Evolutionary conservation across 192 early-diverging fungal genomes (phyloP), one percentile per base, ranked within the genome.

Genomic region (Coemansia sp.): DNA sequence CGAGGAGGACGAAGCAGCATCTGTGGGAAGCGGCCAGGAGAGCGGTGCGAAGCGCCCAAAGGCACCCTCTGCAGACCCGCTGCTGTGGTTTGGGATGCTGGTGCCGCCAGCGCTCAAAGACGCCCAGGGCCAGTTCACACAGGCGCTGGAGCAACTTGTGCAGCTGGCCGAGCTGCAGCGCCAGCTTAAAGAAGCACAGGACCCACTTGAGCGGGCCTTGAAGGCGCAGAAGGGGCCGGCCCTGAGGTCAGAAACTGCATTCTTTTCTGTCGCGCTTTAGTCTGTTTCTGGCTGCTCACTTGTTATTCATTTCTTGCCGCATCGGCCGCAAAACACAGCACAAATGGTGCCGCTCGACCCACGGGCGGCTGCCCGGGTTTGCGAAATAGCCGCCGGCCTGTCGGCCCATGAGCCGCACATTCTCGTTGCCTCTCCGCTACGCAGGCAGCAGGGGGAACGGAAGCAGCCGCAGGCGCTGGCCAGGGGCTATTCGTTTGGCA

Each of bases 21-120:
- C n/a, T n/a, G n/a, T n/a, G n/a, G n/a, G n/a, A n/a, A n/a, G n/a
- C n/a, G n/a, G n/a, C n/a, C n/a, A n/a, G n/a, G 34, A 27, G 28
- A 29, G 32, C 10, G 17, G n/a, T 17, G 7, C 7, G 7, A 1
- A 37, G 35, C 7, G 28, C 28, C 5, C 28, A 9, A 4, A 4
- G 5, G 42, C 43, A 28, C 17, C 28, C 10, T 43, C 32, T 8
- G 44, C 36, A 21, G 62, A 72, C 41, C 69, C 69, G 57, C 50
- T 72, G 19, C 46, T 60, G 40, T 72, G 69, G 69, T 72, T 72
- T 31, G 69, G 69, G 30, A 56, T 65, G 62, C 44, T 72, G n/a
- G 62, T 61, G n/a, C 69, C 69, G 40, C 69, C 69, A 2, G 23
- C 47, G 17, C 62, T 72, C 21, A 64, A 54, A 25, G 46, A 60